phyloP scores from a whole-genome alignment of 352 stramenopile genomes.

The Paralagenidium karlingii region DNA sequence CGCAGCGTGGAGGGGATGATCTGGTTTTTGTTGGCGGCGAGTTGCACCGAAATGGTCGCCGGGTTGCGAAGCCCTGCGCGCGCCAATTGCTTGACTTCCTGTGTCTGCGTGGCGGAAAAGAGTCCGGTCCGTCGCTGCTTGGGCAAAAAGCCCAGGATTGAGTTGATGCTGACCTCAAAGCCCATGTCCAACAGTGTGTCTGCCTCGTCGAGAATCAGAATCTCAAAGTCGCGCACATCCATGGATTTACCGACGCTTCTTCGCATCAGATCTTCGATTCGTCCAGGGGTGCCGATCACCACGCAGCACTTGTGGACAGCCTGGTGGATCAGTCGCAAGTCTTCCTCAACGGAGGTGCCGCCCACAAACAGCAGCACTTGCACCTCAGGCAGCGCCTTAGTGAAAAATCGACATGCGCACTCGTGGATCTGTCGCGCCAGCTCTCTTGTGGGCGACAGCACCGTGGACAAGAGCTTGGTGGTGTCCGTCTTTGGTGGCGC shows the following conservation, averaged over 20 bases:
- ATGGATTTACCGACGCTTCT: conserved; percentile 56
- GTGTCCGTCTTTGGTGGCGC: conserved; percentile 32
- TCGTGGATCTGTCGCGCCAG: conserved; percentile 80
- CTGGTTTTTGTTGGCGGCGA: conserved; percentile 73
- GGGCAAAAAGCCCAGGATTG: conserved; percentile 91
- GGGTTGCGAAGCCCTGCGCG: conserved; percentile 97
- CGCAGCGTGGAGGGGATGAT: conserved; percentile 57
- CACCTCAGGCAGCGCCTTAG: conserved; percentile 40
- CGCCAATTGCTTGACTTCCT: conserved; percentile 93
- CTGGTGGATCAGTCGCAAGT: conserved; percentile 46
- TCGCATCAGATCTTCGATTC: conserved; percentile 80
- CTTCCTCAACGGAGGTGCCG: conserved; percentile 81
- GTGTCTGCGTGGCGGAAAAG: conserved; percentile 86
- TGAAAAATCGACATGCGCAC: conserved; percentile 51
- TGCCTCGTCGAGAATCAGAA: conserved; percentile 98
- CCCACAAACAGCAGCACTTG: conserved; percentile 83
- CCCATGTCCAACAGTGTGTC: conserved; percentile 98
- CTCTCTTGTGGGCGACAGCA: conserved; percentile 84
- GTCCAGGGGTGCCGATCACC: conserved; percentile 74
- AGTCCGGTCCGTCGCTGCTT: conserved; percentile 95
- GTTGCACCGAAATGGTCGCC: conserved; percentile 94
- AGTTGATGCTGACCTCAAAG: conserved; percentile 92
- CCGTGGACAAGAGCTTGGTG: conserved; percentile 65
- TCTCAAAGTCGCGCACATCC: conserved; percentile 90
- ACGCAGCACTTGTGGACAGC: conserved; percentile 53